Conservation (phyloP, 257 asterid species). For the Nyctanthes arbortristis region DNA sequence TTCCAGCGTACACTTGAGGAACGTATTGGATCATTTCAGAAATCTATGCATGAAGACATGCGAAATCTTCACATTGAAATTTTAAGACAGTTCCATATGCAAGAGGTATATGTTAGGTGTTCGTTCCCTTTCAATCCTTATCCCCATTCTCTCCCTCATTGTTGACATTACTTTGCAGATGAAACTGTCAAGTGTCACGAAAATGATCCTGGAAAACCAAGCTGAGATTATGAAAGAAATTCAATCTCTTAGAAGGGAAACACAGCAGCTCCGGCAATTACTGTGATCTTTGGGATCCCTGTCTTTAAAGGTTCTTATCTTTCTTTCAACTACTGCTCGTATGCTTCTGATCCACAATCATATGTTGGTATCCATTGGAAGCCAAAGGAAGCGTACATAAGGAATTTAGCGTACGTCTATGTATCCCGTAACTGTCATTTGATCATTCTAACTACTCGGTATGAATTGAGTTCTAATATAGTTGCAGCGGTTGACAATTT, state of each 20-base stretch:
- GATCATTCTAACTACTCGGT: neutral
- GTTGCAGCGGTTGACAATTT: neutral
- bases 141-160: neutral
- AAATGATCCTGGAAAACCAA: slow-evolving; percentile 41
- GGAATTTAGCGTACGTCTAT: neutral
- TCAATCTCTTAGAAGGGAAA: slow-evolving; percentile 42
- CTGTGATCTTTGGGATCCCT: slow-evolving; percentile 24
- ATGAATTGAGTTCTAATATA: neutral
- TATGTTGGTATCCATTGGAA: neutral
- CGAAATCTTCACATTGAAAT: slow-evolving; percentile 89
- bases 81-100: slow-evolving; percentile 87
- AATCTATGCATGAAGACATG: slow-evolving; percentile 89
- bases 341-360: neutral
- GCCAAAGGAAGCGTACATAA: no score
- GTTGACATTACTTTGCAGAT: slow-evolving; percentile 30
- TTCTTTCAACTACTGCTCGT: neutral
- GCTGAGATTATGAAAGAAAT: slow-evolving; percentile 49
- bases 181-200: slow-evolving; percentile 40
- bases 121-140: neutral
- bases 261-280: slow-evolving; percentile 41
- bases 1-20: slow-evolving; percentile 92
- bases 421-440: neutral
- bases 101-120: slow-evolving; percentile 59
- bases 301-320: no score
- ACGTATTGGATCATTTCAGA: slow-evolving; percentile 77